Evolutionary conservation across 208 protist genomes (phyloP).

Genomic region (Wallacemonas sp.): DNA sequence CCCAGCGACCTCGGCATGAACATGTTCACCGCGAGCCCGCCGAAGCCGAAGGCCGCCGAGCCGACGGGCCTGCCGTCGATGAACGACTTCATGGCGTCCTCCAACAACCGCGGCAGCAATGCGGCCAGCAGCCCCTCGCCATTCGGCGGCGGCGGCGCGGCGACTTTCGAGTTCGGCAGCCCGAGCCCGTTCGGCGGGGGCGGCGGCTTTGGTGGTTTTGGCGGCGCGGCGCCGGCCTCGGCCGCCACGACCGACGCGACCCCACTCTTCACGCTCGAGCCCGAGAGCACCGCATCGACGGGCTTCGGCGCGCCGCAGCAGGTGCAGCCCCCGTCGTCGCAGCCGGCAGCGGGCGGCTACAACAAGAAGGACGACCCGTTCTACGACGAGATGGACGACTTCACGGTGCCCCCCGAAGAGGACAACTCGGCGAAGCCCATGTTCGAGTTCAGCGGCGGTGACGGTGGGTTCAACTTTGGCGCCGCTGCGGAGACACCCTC

Average conservation of each 20-base stretch:
- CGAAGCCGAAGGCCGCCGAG: not conserved
- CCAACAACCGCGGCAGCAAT: constrained; percentile 13
- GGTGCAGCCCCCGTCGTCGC: too few relatives aligned
- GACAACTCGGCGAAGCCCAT: constrained; percentile 7
- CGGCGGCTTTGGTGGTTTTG: constrained; percentile 10
- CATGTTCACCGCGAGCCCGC: constrained; percentile 51
- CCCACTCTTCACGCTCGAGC: constrained; percentile 6
- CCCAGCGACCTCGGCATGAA: constrained; percentile 48
- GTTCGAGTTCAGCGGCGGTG: constrained; percentile 37
- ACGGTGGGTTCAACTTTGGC: constrained; percentile 33
- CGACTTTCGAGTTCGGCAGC: constrained; percentile 15
- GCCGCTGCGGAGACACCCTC: constrained; percentile 4
- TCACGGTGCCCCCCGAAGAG: constrained; percentile 34
- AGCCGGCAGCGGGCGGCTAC: constrained; percentile 6
- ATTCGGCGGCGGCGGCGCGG: constrained; percentile 4
- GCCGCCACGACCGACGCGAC: not conserved
- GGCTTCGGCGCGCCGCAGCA: too few relatives aligned
- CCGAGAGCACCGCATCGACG: not conserved
- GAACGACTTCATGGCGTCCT: constrained; percentile 23
- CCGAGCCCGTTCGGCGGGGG: constrained; percentile 16
- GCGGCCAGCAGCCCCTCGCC: not conserved
- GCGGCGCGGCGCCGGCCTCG: not conserved
- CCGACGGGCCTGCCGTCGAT: not conserved
- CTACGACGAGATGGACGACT: constrained; percentile 81
- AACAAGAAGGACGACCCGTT: constrained; percentile 56